Evolutionary conservation across 371 early-diverging fungal genomes (phyloP).

Genomic region (Syncephalis plumigaleata): DNA sequence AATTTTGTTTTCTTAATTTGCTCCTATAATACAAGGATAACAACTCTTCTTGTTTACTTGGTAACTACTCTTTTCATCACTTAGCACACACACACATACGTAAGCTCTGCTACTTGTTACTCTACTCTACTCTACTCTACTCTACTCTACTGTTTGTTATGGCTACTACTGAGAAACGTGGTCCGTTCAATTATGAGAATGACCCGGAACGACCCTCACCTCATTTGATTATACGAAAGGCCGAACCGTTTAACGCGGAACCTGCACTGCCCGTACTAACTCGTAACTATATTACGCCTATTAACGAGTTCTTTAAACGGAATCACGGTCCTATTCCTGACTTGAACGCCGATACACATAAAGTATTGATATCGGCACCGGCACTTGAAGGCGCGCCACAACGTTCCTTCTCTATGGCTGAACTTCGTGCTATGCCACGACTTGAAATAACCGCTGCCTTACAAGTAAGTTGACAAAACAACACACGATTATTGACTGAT

Average conservation of each 20-base stretch:
- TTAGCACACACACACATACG: no score
- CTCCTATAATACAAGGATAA: no score
- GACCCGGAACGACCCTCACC: constrained; percentile 3
- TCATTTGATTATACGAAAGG: neutral
- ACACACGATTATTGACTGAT: no score
- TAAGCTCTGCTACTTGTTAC: no score
- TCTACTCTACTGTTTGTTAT: no score
- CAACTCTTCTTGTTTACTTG: no score
- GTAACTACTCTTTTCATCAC: no score
- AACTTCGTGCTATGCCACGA: constrained; percentile 27
- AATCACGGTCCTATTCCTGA: constrained; percentile 73
- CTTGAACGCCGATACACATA: constrained; percentile 1
- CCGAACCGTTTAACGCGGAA: constrained; percentile 35
- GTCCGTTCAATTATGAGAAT: neutral
- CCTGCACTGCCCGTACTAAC: constrained; percentile 25
- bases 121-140: no score
- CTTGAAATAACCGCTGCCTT: constrained; percentile 3
- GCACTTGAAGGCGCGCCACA: constrained; percentile 17
- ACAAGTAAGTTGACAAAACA: constrained; percentile 2
- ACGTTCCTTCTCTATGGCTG: constrained; percentile 25
- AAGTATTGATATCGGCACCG: constrained; percentile 14
- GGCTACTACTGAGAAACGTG: constrained; percentile 1
- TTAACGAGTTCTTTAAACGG: constrained; percentile 38
- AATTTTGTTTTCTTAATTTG: no score
- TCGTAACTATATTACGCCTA: constrained; percentile 33